phyloP scores from a whole-genome alignment of 495 filamentous ascomycete genomes.

The Tuber microsphaerosporum region DNA sequence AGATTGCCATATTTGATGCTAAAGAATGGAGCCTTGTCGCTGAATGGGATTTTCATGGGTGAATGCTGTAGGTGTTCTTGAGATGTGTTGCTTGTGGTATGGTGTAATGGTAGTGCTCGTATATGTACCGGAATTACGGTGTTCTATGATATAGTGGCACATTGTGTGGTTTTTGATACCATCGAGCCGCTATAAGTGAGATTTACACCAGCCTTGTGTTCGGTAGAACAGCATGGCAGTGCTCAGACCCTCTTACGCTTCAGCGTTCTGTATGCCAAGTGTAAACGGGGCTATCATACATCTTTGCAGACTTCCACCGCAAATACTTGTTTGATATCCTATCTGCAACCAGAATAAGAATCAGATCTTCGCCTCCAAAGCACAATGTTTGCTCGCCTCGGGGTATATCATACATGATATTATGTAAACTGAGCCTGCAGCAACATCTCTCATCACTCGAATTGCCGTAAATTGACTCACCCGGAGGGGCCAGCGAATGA shows the following conservation, averaged over 20 bases:
- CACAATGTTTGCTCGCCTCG: neutral
- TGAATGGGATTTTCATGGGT: neutral
- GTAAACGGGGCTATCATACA: neutral
- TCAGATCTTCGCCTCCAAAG: neutral
- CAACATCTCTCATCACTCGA: neutral
- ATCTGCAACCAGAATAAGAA: neutral
- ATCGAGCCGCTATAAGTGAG: neutral
- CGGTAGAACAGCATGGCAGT: neutral
- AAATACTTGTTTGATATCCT: neutral
- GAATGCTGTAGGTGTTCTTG: neutral
- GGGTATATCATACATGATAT: neutral
- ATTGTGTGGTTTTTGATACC: neutral
- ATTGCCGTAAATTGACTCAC: neutral
- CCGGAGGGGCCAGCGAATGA: conserved; percentile 19
- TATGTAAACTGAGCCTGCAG: neutral
- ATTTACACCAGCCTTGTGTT: neutral
- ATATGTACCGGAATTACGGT: neutral
- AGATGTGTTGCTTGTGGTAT: neutral
- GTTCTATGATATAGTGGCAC: neutral
- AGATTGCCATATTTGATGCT: neutral
- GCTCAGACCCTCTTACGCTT: neutral
- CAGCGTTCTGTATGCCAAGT: neutral
- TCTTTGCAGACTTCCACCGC: neutral
- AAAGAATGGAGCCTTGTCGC: neutral
- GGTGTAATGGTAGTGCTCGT: neutral